Evolutionary conservation across 495 filamentous ascomycete species (phyloP).

Genomic region (Penicillium steckii): DNA sequence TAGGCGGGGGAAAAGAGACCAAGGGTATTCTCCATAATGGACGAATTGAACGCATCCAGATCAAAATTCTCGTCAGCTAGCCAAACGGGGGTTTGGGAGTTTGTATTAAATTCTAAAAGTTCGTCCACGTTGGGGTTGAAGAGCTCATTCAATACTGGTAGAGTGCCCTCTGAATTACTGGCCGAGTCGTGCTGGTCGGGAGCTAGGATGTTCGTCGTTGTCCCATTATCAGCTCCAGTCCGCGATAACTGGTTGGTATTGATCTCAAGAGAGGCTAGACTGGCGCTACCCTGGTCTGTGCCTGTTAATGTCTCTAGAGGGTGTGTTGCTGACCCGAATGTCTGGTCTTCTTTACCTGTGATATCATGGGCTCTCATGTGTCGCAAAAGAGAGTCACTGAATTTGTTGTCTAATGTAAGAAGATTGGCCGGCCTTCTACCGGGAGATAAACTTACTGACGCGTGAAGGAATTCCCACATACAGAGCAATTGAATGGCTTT

Average conservation of each 20-base stretch:
- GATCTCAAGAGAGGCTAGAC: background rate
- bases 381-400: conserved; percentile 24
- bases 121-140: background rate
- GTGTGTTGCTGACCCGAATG: background rate
- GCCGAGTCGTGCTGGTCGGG: background rate
- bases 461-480: conserved; percentile 26
- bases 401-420: too few species aligned
- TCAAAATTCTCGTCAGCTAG: conserved; percentile 26
- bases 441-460: conserved; percentile 14
- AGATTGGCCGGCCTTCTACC: background rate
- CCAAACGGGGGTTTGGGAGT: conserved; percentile 16
- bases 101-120: conserved; percentile 3
- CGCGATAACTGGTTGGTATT: background rate
- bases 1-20: conserved; percentile 4
- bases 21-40: conserved; percentile 11
- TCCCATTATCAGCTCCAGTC: background rate
- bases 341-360: background rate
- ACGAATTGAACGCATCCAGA: conserved; percentile 20
- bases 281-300: background rate
- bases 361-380: conserved; percentile 13
- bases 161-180: background rate
- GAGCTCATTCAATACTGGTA: background rate
- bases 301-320: background rate
- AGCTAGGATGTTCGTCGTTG: background rate
- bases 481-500: conserved; percentile 29